Conservation (phyloP, 1,284 basidiomycete genomes). For the Rhodotorula sp. region DNA sequence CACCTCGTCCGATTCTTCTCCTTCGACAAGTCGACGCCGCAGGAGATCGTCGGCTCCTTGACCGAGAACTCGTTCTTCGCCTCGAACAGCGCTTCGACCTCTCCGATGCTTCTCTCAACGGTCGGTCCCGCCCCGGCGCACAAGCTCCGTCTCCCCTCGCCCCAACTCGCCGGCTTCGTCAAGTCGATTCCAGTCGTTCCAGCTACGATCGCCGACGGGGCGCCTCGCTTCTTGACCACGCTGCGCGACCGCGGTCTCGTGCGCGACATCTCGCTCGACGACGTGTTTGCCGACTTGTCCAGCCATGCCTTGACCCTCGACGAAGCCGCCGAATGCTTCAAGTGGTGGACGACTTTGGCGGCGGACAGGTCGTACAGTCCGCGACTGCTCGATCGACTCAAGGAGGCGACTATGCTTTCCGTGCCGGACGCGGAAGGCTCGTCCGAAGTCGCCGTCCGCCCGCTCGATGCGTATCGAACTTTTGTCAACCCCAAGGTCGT, state of each 20-base stretch:
- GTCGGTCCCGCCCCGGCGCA: slow-evolving; percentile 69
- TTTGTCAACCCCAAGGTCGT: slow-evolving; percentile 75
- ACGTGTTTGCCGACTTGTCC: slow-evolving; percentile 79
- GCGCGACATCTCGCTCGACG: slow-evolving; percentile 77
- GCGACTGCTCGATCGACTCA: slow-evolving; percentile 32
- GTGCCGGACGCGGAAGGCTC: slow-evolving; percentile 5
- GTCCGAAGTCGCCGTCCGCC: slow-evolving; percentile 57
- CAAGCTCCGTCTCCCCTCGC: slow-evolving; percentile 75
- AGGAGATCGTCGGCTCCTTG: slow-evolving; percentile 72
- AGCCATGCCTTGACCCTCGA: slow-evolving; percentile 67
- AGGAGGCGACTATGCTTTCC: slow-evolving; percentile 64
- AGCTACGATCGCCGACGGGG: slow-evolving; percentile 63
- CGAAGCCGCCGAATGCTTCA: slow-evolving; percentile 78
- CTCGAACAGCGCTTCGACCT: slow-evolving; percentile 53
- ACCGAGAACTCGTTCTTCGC: slow-evolving; percentile 81
- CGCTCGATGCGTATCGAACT: slow-evolving; percentile 67
- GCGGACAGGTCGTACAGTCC: slow-evolving; percentile 40
- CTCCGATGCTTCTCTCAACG: slow-evolving; percentile 76
- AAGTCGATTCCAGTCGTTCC: slow-evolving; percentile 77
- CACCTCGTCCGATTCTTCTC: slow-evolving; percentile 84
- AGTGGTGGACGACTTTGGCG: slow-evolving; percentile 80
- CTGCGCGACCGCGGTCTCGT: slow-evolving; percentile 70
- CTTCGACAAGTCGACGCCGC: slow-evolving; percentile 82
- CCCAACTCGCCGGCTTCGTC: slow-evolving; percentile 72
- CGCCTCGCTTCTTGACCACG: slow-evolving; percentile 63